A percentile compares a stretch with the other conserved stretches of the same genome.
phyloP scores from a whole-genome alignment of 352 stramenopile genomes.

The Lagenidium giganteum region DNA sequence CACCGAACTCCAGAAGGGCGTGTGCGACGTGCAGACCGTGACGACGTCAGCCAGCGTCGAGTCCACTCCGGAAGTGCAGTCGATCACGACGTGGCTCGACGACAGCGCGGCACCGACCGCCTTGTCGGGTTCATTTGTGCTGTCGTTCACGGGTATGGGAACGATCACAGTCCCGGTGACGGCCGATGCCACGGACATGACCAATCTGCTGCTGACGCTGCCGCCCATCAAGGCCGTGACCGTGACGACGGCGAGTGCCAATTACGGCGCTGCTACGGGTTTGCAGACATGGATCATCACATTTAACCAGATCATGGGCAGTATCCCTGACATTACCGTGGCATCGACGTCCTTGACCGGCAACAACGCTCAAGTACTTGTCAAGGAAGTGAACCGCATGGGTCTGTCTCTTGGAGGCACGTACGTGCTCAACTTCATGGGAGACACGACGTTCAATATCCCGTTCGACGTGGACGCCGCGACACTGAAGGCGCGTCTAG shows the following conservation, averaged over 20 bases:
- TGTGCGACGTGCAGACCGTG: conserved; percentile 92
- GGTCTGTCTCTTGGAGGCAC: conserved; percentile 80
- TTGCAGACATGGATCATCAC: conserved; percentile 73
- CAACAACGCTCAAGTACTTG: conserved; percentile 31
- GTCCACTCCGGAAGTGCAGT: conserved; percentile 85
- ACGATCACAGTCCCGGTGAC: conserved; percentile 25
- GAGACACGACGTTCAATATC: conserved; percentile 84
- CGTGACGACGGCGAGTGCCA: conserved; percentile 27
- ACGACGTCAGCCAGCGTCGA: conserved; percentile 82
- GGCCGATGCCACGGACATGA: conserved; percentile 22
- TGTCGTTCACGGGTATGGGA: conserved; percentile 45
- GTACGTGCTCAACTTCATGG: conserved; percentile 89
- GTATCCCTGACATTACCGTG: conserved; percentile 73
- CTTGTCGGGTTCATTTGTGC: conserved; percentile 45
- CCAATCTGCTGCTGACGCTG: conserved; percentile 52
- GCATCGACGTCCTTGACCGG: conserved; percentile 37
- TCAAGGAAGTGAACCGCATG: conserved; percentile 58
- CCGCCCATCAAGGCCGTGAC: conserved; percentile 66
- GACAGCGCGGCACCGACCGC: conserved; percentile 12
- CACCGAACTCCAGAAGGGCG: conserved; percentile 53
- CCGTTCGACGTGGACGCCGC: conserved; percentile 78
- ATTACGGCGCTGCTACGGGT: conserved; percentile 31
- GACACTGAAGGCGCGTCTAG: conserved; percentile 73
- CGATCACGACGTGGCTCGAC: conserved; percentile 59
- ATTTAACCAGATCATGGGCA: conserved; percentile 88